Evolutionary conservation across 371 early-diverging fungal species (phyloP).

Genomic region (Mucor plumbeus): DNA sequence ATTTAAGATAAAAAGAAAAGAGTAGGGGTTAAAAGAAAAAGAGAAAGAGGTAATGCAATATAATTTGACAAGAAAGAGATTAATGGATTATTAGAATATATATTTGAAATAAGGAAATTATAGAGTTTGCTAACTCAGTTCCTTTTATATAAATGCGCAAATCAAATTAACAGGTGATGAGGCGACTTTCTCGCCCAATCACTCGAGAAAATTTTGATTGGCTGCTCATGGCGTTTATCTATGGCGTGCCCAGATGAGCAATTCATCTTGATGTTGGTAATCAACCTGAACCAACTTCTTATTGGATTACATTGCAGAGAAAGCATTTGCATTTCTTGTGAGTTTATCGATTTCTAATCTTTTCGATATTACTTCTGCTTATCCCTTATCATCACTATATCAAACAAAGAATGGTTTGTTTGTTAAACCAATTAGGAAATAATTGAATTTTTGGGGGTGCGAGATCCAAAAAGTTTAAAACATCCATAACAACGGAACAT

Average conservation of each 20-base stretch:
- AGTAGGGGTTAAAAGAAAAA: background rate
- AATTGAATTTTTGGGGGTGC: background rate
- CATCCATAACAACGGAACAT: background rate
- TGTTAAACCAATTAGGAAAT: background rate
- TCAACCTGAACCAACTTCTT: background rate
- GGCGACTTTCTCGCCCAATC: constrained; percentile 23
- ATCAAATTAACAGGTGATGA: constrained; percentile 31
- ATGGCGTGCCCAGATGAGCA: constrained; percentile 31
- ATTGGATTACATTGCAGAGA: background rate
- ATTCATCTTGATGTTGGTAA: constrained; percentile 5
- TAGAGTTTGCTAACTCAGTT: constrained; percentile 9
- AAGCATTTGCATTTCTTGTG: background rate
- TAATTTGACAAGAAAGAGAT: background rate
- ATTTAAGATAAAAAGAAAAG: background rate
- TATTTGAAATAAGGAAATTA: constrained; percentile 8
- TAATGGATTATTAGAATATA: background rate
- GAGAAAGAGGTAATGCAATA: constrained; percentile 4
- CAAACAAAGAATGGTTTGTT: background rate
- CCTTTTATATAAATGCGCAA: constrained; percentile 23
- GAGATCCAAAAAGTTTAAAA: background rate
- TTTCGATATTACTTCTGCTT: background rate
- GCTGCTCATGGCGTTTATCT: constrained; percentile 25
- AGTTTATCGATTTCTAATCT: background rate
- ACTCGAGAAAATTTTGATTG: constrained; percentile 20
- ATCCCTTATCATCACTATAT: constrained; percentile 1